Base-by-base conservation (phyloP, 768 basidiomycete genomes). In the Tricholoma hemisulphureum region DNA sequence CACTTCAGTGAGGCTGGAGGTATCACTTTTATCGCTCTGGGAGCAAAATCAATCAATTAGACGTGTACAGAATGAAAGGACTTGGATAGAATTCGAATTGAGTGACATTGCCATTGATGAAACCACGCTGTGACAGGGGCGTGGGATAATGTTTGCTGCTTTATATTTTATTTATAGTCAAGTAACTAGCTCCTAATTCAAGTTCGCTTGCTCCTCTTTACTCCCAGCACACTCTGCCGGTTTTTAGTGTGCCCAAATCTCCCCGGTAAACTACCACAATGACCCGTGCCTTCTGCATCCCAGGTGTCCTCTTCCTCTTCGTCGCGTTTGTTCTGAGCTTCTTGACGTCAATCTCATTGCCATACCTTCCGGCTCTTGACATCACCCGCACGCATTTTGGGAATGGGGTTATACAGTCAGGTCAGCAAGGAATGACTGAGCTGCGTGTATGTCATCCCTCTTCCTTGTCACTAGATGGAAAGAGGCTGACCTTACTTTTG, bases 261-360 rank as follows among this genome's bases (percentile, higher is more conserved):
- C 21, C 11, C 9, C 51, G 24, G 31, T 28, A 39, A 16, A 13
- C 46, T 23, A 31, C 45, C 29, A 35, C 18, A 50, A 68, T 68
- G 67, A 56, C 67, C 32, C 63, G 63, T 13, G 35, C 58, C 31
- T 68, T 87, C 73, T 86, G 85, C 65, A 75, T 90, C 58, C 85
- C 86, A 3, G 86, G 83, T 29, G 56, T 90, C 53, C 68, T 85
- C 59, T 75, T 80, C 59, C 68, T 77, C 32, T 74, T 83, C 64
- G 72, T 69, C 43, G 89, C 90, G 24, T 80, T 90, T 57, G 78
- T 87, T 2, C 80, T 91, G 60, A 81, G 80, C 62, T 75, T 91
- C 67, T 73, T 91, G 60, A 81, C 84, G 29, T 85, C 89, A 11
- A 77, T 92, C 50, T 91, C 89, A 14, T 74, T 91, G 3, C 90